Evolutionary conservation across 1,284 basidiomycete species (phyloP).

Genomic region (Apiotrichum gracile): DNA sequence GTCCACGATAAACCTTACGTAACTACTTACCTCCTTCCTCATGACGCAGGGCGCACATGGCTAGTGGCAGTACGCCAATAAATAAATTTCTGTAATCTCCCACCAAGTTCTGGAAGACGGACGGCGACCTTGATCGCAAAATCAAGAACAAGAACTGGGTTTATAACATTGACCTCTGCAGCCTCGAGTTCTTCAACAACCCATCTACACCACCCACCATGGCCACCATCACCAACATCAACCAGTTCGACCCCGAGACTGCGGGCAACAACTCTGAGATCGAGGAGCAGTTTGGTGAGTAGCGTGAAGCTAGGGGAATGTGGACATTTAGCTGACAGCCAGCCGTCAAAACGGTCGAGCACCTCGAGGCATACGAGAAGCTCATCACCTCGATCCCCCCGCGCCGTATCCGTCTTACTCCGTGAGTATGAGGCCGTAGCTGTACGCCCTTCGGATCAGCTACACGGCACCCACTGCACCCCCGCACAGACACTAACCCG

Average conservation of each 20-base stretch:
- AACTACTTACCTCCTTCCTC: too few species aligned
- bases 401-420: slow-evolving; percentile 69
- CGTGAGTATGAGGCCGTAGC: slow-evolving; percentile 60
- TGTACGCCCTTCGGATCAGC: too few species aligned
- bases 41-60: too few species aligned
- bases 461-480: not conserved
- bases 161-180: too few species aligned
- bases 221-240: slow-evolving; percentile 13
- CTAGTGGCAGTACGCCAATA: too few species aligned
- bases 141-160: too few species aligned
- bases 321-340: too few species aligned
- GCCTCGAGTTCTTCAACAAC: not conserved
- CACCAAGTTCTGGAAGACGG: too few species aligned
- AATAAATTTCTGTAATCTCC: too few species aligned
- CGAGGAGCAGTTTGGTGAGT: slow-evolving; percentile 75
- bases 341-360: slow-evolving; percentile 92
- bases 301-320: too few species aligned
- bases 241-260: slow-evolving; percentile 68
- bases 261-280: slow-evolving; percentile 90
- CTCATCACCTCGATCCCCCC: slow-evolving; percentile 78
- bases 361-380: slow-evolving; percentile 96
- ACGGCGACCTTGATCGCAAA: too few species aligned
- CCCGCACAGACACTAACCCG: not conserved
- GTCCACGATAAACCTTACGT: too few species aligned
- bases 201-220: slow-evolving; percentile 2